A percentile compares a stretch with the other conserved stretches of the same genome.
phyloP scores from a whole-genome alignment of 2,329 filamentous ascomycete species.

The Botryosphaeria dothidea region DNA sequence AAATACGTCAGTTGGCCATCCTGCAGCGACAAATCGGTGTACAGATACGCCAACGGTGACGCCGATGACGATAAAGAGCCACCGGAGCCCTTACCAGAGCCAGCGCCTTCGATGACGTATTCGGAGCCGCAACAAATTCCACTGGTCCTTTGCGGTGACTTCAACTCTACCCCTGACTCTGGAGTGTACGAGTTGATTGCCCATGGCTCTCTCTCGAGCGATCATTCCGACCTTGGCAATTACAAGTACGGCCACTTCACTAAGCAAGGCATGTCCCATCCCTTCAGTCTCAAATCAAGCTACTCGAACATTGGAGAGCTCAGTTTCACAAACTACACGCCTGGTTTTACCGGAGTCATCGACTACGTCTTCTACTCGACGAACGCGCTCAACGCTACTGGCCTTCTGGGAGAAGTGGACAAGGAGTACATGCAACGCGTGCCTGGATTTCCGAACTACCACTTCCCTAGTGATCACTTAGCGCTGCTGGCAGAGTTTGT shows the following conservation, averaged over 20 bases:
- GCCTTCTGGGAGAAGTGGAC: constrained; percentile 83
- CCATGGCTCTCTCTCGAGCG: constrained; percentile 73
- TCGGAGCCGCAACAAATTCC: constrained; percentile 84
- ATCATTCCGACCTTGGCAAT: constrained; percentile 76
- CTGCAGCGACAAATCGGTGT: constrained; percentile 73
- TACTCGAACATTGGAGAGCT: constrained; percentile 85
- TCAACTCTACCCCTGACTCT: constrained; percentile 86
- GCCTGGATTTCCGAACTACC: constrained; percentile 89
- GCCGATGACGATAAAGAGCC: constrained; percentile 50
- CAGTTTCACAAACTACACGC: constrained; percentile 95
- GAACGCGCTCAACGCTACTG: constrained; percentile 81
- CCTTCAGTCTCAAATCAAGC: constrained; percentile 88
- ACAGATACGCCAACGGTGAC: constrained; percentile 50
- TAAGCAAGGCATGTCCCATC: constrained; percentile 86
- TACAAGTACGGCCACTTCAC: constrained; percentile 94
- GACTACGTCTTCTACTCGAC: constrained; percentile 99
- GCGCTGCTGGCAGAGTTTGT: constrained; percentile 87
- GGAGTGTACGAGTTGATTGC: constrained; percentile 90
- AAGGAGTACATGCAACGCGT: constrained; percentile 81
- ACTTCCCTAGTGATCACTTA: constrained; percentile 92
- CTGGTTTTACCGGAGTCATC: constrained; percentile 86
- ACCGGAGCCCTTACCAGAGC: constrained; percentile 60
- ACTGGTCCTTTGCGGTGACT: constrained; percentile 88
- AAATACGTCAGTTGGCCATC: constrained; percentile 78
- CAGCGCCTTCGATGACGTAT: constrained; percentile 84